Conservation (phyloP, 2,329 filamentous ascomycete species). For the Fusarium annulatum region DNA sequence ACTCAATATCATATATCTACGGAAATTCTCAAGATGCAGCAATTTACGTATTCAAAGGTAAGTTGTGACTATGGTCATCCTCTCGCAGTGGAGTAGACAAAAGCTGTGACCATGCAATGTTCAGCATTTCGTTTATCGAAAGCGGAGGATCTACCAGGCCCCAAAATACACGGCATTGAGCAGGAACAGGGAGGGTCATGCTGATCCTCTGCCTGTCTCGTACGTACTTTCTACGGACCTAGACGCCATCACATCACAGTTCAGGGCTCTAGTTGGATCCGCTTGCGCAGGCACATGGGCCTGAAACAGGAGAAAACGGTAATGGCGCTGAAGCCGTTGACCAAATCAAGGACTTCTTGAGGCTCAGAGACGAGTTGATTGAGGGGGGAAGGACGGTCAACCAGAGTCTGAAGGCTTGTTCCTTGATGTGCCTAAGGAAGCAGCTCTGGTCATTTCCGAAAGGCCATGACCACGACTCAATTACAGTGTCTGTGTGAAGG, state of each 20-base stretch:
- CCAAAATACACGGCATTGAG: conserved; percentile 20
- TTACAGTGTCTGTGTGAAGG: background rate
- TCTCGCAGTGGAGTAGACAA: background rate
- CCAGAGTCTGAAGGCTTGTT: conserved; percentile 8
- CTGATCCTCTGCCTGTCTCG: background rate
- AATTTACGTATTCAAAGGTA: background rate
- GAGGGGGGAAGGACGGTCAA: conserved; percentile 9
- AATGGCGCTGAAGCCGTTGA: conserved; percentile 21
- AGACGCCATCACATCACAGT: conserved; percentile 15
- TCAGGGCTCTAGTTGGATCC: conserved; percentile 18
- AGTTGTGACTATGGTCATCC: background rate
- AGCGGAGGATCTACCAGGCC: conserved; percentile 38
- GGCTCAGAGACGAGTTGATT: conserved; percentile 14
- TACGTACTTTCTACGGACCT: background rate
- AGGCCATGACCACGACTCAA: conserved; percentile 25
- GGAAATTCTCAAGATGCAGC: background rate
- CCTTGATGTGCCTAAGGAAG: conserved; percentile 4
- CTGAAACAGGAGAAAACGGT: conserved; percentile 42
- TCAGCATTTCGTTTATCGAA: conserved; percentile 39
- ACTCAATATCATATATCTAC: background rate
- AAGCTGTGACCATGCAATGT: conserved; percentile 33
- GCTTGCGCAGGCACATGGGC: conserved; percentile 35
- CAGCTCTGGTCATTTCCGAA: conserved; percentile 35
- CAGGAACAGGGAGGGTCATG: conserved; percentile 19
- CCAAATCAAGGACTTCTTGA: conserved; percentile 27